Percentiles rank a stretch among this genome's conserved stretches.
Conservation (phyloP, 352 stramenopile genomes). For the Phytopythium vexans region DNA sequence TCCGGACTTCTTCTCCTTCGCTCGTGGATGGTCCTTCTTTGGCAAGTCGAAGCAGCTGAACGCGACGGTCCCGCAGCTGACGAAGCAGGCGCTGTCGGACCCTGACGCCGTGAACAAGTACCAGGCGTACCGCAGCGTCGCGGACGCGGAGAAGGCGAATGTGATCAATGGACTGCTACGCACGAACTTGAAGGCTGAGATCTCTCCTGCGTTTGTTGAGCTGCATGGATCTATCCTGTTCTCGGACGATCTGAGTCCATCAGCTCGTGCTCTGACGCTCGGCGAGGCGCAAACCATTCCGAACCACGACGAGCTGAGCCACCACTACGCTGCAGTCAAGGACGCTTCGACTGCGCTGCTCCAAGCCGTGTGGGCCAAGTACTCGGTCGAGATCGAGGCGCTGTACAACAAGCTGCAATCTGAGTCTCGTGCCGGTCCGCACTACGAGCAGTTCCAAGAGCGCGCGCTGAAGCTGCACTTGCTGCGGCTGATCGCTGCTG, state of each 20-base stretch:
- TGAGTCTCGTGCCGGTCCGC: slow-evolving; percentile 38
- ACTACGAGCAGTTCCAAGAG: slow-evolving; percentile 73
- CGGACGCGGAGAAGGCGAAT: slow-evolving; percentile 63
- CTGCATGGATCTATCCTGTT: slow-evolving; percentile 72
- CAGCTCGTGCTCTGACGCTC: slow-evolving; percentile 57
- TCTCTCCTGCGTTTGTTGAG: slow-evolving; percentile 55
- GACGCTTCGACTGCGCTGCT: slow-evolving; percentile 59
- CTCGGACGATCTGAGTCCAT: slow-evolving; percentile 59
- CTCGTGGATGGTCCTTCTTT: slow-evolving; percentile 77
- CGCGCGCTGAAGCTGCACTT: slow-evolving; percentile 66
- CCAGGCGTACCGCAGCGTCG: slow-evolving; percentile 64
- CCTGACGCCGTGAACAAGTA: slow-evolving; percentile 79
- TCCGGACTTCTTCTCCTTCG: slow-evolving; percentile 73
- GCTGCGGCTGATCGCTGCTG: slow-evolving; percentile 57
- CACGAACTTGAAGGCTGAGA: slow-evolving; percentile 41
- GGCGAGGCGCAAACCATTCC: slow-evolving; percentile 56
- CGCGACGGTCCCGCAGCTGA: slow-evolving; percentile 37
- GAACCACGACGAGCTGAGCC: slow-evolving; percentile 55
- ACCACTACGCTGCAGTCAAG: slow-evolving; percentile 67
- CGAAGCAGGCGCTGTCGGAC: slow-evolving; percentile 64
- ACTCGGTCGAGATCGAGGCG: slow-evolving; percentile 53
- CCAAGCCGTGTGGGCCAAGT: slow-evolving; percentile 69
- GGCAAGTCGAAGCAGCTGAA: slow-evolving; percentile 68
- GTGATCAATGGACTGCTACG: slow-evolving; percentile 62
- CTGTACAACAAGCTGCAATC: slow-evolving; percentile 52